These are phyloP conservation scores for Aspergillus leporis DNA, from an alignment of 495 filamentous ascomycete genomes.

Conservation along the genomic window DNA sequence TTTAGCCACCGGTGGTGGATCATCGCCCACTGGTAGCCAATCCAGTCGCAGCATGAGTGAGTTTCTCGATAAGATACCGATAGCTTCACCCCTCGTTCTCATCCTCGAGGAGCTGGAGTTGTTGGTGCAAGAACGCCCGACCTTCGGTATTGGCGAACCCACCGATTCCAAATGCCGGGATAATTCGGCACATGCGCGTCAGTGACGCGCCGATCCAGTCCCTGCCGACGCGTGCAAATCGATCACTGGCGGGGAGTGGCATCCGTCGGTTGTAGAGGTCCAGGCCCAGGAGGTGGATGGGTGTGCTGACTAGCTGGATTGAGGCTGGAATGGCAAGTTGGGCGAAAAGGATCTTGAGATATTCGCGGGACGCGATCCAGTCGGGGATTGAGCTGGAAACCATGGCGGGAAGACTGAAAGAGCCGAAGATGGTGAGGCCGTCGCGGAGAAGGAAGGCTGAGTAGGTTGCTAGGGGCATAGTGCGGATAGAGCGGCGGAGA, in stretches of 20 bases:
- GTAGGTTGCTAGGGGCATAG: constrained; percentile 54
- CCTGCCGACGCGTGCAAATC: constrained; percentile 61
- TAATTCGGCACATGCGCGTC: constrained; percentile 78
- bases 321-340: constrained; percentile 76
- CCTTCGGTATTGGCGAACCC: constrained; percentile 77
- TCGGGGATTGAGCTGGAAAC: constrained; percentile 37
- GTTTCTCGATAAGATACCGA: not conserved
- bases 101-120: constrained; percentile 13
- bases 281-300: constrained; percentile 79
- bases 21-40: not conserved
- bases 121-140: constrained; percentile 32
- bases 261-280: constrained; percentile 76
- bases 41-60: not conserved
- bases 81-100: not conserved
- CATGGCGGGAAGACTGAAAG: constrained; percentile 73
- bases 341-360: constrained; percentile 50
- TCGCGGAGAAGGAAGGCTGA: constrained; percentile 76
- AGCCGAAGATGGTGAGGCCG: constrained; percentile 83
- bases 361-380: constrained; percentile 36
- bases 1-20: not conserved
- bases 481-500: constrained; percentile 37
- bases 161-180: constrained; percentile 88
- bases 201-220: constrained; percentile 73
- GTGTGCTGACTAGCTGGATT: constrained; percentile 80
- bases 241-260: constrained; percentile 47